A percentile compares a stretch with the other conserved stretches of the same genome.
These are phyloP conservation scores for Fusarium sp. DNA, from an alignment of 2,329 filamentous ascomycete genomes.

Conservation along the genomic window DNA sequence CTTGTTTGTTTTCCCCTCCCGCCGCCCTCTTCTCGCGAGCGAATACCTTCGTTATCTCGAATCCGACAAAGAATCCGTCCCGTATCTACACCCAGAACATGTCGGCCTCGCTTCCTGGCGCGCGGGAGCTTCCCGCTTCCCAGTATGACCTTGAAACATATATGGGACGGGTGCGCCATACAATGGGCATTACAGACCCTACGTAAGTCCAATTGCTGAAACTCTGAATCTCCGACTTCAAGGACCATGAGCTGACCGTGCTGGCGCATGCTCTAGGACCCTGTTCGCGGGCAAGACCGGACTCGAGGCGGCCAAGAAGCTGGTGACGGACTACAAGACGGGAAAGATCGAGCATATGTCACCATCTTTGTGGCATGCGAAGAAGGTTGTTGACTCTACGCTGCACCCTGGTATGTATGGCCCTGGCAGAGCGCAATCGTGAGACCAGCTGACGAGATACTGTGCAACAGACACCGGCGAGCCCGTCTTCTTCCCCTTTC, in stretches of 20 bases:
- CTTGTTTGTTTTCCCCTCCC: neutral
- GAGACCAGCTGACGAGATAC: constrained; percentile 21
- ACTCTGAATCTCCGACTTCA: neutral
- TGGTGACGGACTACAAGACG: constrained; percentile 87
- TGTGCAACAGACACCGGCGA: constrained; percentile 81
- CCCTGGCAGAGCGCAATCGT: neutral
- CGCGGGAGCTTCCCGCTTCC: constrained; percentile 87
- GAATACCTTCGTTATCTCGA: constrained; percentile 6
- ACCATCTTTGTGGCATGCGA: constrained; percentile 90
- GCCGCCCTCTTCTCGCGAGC: constrained; percentile 14
- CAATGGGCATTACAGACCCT: constrained; percentile 90
- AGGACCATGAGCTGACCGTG: constrained; percentile 12
- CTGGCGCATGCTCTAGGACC: constrained; percentile 68
- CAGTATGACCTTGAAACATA: constrained; percentile 94
- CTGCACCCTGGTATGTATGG: constrained; percentile 82
- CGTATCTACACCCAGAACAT: constrained; percentile 52
- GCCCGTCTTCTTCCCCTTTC: constrained; percentile 92
- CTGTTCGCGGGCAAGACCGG: constrained; percentile 81
- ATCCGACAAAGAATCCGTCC: constrained; percentile 12
- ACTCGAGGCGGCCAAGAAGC: constrained; percentile 84
- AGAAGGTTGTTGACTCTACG: constrained; percentile 97
- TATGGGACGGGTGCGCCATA: constrained; percentile 92
- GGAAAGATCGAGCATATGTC: constrained; percentile 84
- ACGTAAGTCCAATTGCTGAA: constrained; percentile 71
- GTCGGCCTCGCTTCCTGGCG: constrained; percentile 73